Base-by-base conservation (phyloP, 148 eudicot species). In the Cornus kousa region DNA sequence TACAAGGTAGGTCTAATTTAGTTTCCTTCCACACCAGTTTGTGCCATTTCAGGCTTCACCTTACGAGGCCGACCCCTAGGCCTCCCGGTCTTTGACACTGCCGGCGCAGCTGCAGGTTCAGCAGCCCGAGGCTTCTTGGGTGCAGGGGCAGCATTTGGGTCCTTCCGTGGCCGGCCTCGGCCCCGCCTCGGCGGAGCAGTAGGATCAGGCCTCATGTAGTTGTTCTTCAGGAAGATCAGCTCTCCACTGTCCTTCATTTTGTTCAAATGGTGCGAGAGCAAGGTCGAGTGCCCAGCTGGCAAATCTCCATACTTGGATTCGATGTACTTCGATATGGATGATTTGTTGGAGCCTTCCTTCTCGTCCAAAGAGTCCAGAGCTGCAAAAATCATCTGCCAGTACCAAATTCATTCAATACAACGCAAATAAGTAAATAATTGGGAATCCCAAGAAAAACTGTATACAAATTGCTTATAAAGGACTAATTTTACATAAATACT, bases 101-200 rank as follows among this genome's bases (percentile, higher is more conserved):
- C 28, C 10, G 78, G 35, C 50, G 74, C 68, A 46, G 10, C 40
- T 28, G 69, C 14, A 62, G 43, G 5, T 35, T 37, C 78, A 7
- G 10, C 74, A 3, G 76, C 71, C 48, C 65, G 32, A 3, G 24
- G 20, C 66, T 62, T n/a, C 20, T 75, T 70, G 46, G 68, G 73
- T 5, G 75, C 67, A 20, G 87, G 82, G 16, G 87, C 80, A 3
- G 87, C 89, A 72, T 80, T 84, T 0, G 89, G 84, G 59, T 84
- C 85, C 80, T 84, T 87, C 43, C 59, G 77, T 0, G 88, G 88
- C 37, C 88, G 67, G n/a, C 88, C 88, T 22, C 87, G 83, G 81
- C 53, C 85, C 65, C 13, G 81, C 77, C 72, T 80, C 0, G 81
- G 80, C 6, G 89, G 89, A 0, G 80, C 83, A 67, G 39, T 74